phyloP scores from a whole-genome alignment of 495 filamentous ascomycete species.

The Aspergillus ostianus region DNA sequence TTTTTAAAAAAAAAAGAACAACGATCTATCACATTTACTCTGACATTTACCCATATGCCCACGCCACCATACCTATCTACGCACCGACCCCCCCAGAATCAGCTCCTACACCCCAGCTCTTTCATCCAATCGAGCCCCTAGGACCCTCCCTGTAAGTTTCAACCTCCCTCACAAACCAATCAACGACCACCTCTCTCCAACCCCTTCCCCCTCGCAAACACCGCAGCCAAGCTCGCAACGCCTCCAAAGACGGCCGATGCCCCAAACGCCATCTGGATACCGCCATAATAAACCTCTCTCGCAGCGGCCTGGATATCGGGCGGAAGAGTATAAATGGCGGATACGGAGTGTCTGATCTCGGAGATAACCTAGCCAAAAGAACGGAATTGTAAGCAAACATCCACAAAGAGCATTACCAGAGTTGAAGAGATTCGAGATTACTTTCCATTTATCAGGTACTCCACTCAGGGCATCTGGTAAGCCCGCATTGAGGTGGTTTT shows the following conservation, averaged over 20 bases:
- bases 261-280: conserved; percentile 54
- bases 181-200: conserved; percentile 16
- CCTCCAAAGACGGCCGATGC: conserved; percentile 51
- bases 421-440: conserved; percentile 41
- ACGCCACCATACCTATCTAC: too few species aligned
- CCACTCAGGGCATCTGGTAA: conserved; percentile 57
- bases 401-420: background rate
- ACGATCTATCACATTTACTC: too few species aligned
- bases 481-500: conserved; percentile 59
- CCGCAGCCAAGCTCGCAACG: conserved; percentile 47
- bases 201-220: conserved; percentile 51
- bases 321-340: conserved; percentile 51
- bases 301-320: conserved; percentile 59
- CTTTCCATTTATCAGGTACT: conserved; percentile 66
- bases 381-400: conserved; percentile 21
- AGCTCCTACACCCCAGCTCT: too few species aligned
- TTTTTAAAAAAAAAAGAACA: too few species aligned
- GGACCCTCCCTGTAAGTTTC: too few species aligned
- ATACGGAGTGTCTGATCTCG: conserved; percentile 61
- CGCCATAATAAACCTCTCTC: conserved; percentile 58
- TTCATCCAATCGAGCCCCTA: background rate
- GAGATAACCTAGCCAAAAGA: conserved; percentile 48
- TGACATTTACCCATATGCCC: background rate
- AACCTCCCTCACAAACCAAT: background rate
- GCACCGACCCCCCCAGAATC: too few species aligned